phyloP scores from a whole-genome alignment of 2,329 filamentous ascomycete genomes.

The Aspergillus fischeri region DNA sequence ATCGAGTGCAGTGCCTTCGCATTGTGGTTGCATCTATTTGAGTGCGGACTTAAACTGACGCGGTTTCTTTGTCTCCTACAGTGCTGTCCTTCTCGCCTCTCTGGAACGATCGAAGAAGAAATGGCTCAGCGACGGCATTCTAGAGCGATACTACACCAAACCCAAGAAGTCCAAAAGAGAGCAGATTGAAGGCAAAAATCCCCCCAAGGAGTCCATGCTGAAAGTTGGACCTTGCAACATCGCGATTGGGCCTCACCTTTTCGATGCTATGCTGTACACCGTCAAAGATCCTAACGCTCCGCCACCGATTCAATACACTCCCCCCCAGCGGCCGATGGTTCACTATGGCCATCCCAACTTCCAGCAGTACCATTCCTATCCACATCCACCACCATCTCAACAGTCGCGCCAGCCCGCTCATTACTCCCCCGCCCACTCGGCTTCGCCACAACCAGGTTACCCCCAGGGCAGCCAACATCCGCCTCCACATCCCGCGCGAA shows the following conservation, averaged over 20 bases:
- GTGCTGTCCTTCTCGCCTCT: slow-evolving; percentile 55
- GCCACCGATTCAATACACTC: slow-evolving; percentile 35
- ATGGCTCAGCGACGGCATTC: slow-evolving; percentile 53
- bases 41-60: neutral
- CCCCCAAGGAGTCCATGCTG: slow-evolving; percentile 50
- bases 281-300: slow-evolving; percentile 48
- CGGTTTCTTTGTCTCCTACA: slow-evolving; percentile 16
- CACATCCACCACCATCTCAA: slow-evolving; percentile 20
- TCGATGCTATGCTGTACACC: slow-evolving; percentile 55
- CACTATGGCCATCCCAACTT: slow-evolving; percentile 41
- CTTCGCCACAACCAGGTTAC: slow-evolving; percentile 25
- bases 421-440: slow-evolving; percentile 24
- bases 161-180: slow-evolving; percentile 53
- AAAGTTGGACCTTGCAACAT: slow-evolving; percentile 56
- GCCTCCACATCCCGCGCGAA: slow-evolving; percentile 15
- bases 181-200: slow-evolving; percentile 44
- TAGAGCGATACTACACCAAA: slow-evolving; percentile 57
- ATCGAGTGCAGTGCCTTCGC: neutral
- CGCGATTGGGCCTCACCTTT: slow-evolving; percentile 60
- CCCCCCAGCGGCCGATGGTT: slow-evolving; percentile 39
- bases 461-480: slow-evolving; percentile 19
- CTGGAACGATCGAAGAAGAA: slow-evolving; percentile 56
- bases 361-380: slow-evolving; percentile 41
- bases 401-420: slow-evolving; percentile 25
- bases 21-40: neutral